These are phyloP conservation scores for Psilocybe sp. DNA, from an alignment of 768 basidiomycete genomes.

Conservation along the genomic window DNA sequence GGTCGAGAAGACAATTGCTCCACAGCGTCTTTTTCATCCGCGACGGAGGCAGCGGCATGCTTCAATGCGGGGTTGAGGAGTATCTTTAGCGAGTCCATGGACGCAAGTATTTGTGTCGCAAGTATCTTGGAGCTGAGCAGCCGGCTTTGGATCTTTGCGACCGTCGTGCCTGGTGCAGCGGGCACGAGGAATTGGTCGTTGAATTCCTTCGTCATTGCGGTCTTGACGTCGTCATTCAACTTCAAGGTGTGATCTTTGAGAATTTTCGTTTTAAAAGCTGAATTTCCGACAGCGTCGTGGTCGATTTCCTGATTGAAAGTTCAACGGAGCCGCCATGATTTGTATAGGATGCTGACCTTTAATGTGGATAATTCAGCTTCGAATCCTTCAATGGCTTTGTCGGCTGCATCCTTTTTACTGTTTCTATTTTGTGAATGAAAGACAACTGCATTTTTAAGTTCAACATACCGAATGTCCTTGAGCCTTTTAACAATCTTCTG, in stretches of 20 bases:
- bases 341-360: slow-evolving; percentile 45
- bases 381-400: slow-evolving; percentile 41
- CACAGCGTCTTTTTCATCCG: slow-evolving; percentile 2
- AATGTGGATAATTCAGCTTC: slow-evolving; percentile 60
- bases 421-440: slow-evolving; percentile 3
- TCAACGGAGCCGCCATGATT: too few relatives aligned
- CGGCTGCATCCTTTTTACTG: slow-evolving; percentile 36
- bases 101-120: slow-evolving; percentile 51
- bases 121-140: slow-evolving; percentile 77
- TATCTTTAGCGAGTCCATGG: slow-evolving; percentile 48
- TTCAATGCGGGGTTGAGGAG: slow-evolving; percentile 29
- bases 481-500: slow-evolving; percentile 83
- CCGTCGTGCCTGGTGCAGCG: slow-evolving; percentile 37
- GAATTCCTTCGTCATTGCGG: slow-evolving; percentile 46
- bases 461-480: slow-evolving; percentile 59
- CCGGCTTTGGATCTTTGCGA: slow-evolving; percentile 65
- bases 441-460: neutral
- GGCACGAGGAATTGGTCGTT: slow-evolving; percentile 28
- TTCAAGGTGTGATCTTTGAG: slow-evolving; percentile 66
- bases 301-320: slow-evolving; percentile 45
- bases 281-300: slow-evolving; percentile 55
- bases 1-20: slow-evolving; percentile 7
- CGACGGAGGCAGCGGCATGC: slow-evolving; percentile 7
- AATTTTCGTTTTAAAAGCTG: slow-evolving; percentile 70
- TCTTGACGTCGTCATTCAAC: slow-evolving; percentile 42